Percentiles rank a stretch among this genome's conserved stretches.
phyloP scores from a whole-genome alignment of 2,329 filamentous ascomycete species.

The Biscogniauxia marginata region DNA sequence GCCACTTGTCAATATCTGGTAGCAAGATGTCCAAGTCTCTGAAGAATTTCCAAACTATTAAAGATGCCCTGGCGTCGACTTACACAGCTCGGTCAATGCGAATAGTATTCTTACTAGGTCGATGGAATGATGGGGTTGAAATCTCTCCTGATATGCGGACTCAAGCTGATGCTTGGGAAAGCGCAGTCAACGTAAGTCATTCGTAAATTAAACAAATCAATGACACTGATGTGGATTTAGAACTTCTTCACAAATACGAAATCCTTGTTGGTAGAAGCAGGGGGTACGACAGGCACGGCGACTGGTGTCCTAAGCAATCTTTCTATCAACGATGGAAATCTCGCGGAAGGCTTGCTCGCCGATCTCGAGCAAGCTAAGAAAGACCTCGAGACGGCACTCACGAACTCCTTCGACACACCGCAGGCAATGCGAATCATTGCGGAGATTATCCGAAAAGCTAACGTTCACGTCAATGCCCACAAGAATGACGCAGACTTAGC shows the following conservation, averaged over 20 bases:
- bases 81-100: conserved; percentile 80
- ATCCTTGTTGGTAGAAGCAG: conserved; percentile 50
- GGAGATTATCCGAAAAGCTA: conserved; percentile 75
- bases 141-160: conserved; percentile 81
- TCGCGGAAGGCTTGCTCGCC: conserved; percentile 32
- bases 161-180: conserved; percentile 76
- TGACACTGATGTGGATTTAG: conserved; percentile 30
- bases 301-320: conserved; percentile 36
- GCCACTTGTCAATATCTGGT: conserved; percentile 83
- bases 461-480: conserved; percentile 54
- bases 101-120: conserved; percentile 82
- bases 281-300: conserved; percentile 27
- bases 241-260: conserved; percentile 61
- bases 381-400: conserved; percentile 59
- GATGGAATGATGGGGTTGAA: conserved; percentile 89
- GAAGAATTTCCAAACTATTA: conserved; percentile 94
- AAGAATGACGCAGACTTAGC: conserved; percentile 44
- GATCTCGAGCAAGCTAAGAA: conserved; percentile 54
- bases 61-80: conserved; percentile 67
- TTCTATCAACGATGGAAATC: conserved; percentile 34
- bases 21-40: conserved; percentile 95
- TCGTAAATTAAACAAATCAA: neutral
- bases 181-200: conserved; percentile 62
- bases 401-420: conserved; percentile 86
- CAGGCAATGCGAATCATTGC: conserved; percentile 75